These are phyloP conservation scores for Centella asiatica DNA, from an alignment of 129 eudicot genomes.

Conservation along the genomic window DNA sequence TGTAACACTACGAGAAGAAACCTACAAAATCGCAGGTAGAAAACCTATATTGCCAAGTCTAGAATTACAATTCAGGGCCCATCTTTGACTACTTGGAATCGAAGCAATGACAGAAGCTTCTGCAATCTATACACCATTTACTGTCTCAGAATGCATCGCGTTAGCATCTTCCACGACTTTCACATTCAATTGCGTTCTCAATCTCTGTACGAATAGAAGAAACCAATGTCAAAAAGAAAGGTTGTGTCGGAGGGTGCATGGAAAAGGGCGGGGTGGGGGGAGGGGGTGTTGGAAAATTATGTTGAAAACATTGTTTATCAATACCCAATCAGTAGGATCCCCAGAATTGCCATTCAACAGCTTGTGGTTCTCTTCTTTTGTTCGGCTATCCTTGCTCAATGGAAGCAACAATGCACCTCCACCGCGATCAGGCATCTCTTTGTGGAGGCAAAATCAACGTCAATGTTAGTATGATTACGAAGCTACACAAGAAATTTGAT, in stretches of 20 bases:
- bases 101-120: neutral
- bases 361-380: constrained; percentile 76
- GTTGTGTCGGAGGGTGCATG: neutral
- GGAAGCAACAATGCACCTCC: constrained; percentile 53
- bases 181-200: constrained; percentile 67
- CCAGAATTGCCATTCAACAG: constrained; percentile 81
- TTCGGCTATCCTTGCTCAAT: constrained; percentile 63
- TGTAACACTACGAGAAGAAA: constrained; percentile 2
- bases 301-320: neutral
- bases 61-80: constrained; percentile 3
- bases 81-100: constrained; percentile 1
- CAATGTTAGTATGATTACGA: too few species aligned
- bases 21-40: neutral
- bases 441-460: constrained; percentile 3
- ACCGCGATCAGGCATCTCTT: constrained; percentile 89
- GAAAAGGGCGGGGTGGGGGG: too few species aligned
- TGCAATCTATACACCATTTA: constrained; percentile 38
- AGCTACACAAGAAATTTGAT: too few species aligned
- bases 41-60: constrained; percentile 1
- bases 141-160: constrained; percentile 42
- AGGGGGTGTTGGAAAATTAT: neutral
- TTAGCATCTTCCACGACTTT: constrained; percentile 57
- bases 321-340: constrained; percentile 78
- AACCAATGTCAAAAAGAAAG: constrained; percentile 1
- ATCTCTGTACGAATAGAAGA: constrained; percentile 43